Percentiles rank a stretch among this genome's conserved stretches.
Conservation (phyloP, 768 basidiomycete genomes). For the Hericium erinaceus region DNA sequence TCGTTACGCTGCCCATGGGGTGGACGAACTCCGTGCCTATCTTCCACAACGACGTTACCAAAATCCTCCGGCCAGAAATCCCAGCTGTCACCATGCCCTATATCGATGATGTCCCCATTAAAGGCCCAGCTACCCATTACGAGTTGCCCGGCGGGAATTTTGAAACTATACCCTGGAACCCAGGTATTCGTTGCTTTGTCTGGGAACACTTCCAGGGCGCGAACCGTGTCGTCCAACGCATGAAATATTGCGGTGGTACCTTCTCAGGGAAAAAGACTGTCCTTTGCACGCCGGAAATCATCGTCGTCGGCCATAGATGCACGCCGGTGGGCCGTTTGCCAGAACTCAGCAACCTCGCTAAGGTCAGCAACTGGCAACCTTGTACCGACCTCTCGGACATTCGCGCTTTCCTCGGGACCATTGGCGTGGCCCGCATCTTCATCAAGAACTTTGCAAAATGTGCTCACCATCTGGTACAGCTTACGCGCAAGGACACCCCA, state of each 20-base stretch:
- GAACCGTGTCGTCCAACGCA: constrained; percentile 27
- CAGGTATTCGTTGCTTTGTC: constrained; percentile 26
- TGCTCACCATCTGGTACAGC: constrained; percentile 10
- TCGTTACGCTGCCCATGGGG: no score
- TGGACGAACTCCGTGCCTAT: no score
- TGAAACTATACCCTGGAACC: constrained; percentile 29
- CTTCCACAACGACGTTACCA: no score
- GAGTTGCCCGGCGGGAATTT: constrained; percentile 17
- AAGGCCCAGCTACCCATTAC: constrained; percentile 26
- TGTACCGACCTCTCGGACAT: constrained; percentile 15
- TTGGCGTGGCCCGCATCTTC: constrained; percentile 14
- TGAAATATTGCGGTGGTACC: constrained; percentile 28
- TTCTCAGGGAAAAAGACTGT: constrained; percentile 28
- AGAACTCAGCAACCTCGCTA: constrained; percentile 18
- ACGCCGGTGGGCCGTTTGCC: constrained; percentile 24
- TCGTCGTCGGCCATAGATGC: constrained; percentile 30
- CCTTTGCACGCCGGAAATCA: constrained; percentile 19
- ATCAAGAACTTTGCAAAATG: constrained; percentile 17
- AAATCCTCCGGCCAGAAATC: no score
- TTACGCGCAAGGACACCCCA: constrained; percentile 14
- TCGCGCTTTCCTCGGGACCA: constrained; percentile 18
- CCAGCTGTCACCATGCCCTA: constrained; percentile 24
- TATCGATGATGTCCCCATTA: constrained; percentile 30
- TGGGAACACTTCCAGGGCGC: constrained; percentile 30
- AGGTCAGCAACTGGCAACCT: constrained; percentile 18